phyloP scores from a whole-genome alignment of 176 grass and related monocot species.

The maize (Zea mays) region DNA sequence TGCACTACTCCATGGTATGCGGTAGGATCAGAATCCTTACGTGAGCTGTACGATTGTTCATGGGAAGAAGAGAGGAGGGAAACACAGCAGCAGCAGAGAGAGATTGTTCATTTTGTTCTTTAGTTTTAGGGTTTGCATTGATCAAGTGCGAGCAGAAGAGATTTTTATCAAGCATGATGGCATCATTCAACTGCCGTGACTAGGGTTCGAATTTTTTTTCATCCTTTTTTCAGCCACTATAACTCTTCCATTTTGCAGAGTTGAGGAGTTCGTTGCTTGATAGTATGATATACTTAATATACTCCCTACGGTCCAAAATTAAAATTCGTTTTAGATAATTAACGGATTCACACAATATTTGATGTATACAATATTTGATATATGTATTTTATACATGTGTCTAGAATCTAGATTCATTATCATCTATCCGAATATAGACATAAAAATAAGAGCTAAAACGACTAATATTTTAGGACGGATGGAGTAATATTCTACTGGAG shows the following conservation, averaged over 20 bases:
- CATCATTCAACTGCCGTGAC: constrained; percentile 37
- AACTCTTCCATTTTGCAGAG: constrained; percentile 15
- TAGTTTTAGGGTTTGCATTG: constrained; percentile 63
- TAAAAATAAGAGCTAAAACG: no score
- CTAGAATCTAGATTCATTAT: no score
- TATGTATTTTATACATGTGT: no score
- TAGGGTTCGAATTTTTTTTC: background rate
- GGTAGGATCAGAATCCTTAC: constrained; percentile 31
- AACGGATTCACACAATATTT: no score
- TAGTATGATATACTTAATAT: background rate
- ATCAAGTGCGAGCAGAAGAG: constrained; percentile 52
- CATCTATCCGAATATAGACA: no score
- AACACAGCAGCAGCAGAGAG: constrained; percentile 35
- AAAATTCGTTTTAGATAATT: no score
- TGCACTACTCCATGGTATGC: constrained; percentile 39
- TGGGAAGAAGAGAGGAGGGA: constrained; percentile 33
- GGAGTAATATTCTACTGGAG: no score
- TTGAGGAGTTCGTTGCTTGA: background rate
- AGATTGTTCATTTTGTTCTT: constrained; percentile 63
- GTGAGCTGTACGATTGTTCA: constrained; percentile 27
- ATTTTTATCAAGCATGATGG: constrained; percentile 45
- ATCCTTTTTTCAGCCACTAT: background rate
- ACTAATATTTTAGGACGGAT: no score
- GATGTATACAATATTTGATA: no score
- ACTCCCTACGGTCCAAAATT: no score